These are phyloP conservation scores for Schizosaccharomyces octosporus DNA, from an alignment of 805 yeast species.

Conservation along the genomic window DNA sequence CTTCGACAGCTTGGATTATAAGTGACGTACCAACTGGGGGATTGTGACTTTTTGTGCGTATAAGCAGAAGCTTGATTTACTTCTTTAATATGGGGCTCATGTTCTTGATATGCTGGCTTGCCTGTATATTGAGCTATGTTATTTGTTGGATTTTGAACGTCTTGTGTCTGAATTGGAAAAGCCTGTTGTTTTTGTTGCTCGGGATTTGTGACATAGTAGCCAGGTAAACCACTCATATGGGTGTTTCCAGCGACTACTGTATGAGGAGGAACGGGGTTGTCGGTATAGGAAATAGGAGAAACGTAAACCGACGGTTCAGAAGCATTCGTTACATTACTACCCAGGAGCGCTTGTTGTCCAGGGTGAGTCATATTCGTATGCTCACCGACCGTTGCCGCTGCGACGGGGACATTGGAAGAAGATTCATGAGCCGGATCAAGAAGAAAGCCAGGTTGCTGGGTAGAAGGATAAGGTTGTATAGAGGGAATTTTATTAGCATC, in stretches of 20 bases:
- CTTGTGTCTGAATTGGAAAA: neutral
- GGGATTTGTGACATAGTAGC: neutral
- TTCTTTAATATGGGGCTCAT: neutral
- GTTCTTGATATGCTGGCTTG: neutral
- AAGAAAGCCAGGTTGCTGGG: neutral
- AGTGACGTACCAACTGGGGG: constrained; percentile 58
- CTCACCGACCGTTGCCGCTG: neutral
- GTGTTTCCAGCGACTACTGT: neutral
- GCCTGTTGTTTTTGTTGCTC: neutral
- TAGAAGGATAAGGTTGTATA: neutral
- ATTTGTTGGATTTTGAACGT: neutral
- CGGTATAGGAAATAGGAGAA: neutral
- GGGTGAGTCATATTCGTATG: neutral
- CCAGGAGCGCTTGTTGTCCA: neutral
- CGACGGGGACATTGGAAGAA: neutral
- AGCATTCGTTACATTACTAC: neutral
- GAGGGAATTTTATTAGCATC: neutral
- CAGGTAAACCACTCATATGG: too few species aligned
- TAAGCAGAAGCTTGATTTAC: neutral
- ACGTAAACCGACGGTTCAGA: neutral
- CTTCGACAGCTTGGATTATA: constrained; percentile 71
- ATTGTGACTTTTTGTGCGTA: neutral
- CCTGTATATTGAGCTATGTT: neutral
- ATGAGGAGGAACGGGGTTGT: neutral
- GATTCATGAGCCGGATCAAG: neutral